A percentile compares a stretch with the other conserved stretches of the same genome.
These are phyloP conservation scores for Gliomastix tumulicola DNA, from an alignment of 2,329 filamentous ascomycete species.

Conservation along the genomic window DNA sequence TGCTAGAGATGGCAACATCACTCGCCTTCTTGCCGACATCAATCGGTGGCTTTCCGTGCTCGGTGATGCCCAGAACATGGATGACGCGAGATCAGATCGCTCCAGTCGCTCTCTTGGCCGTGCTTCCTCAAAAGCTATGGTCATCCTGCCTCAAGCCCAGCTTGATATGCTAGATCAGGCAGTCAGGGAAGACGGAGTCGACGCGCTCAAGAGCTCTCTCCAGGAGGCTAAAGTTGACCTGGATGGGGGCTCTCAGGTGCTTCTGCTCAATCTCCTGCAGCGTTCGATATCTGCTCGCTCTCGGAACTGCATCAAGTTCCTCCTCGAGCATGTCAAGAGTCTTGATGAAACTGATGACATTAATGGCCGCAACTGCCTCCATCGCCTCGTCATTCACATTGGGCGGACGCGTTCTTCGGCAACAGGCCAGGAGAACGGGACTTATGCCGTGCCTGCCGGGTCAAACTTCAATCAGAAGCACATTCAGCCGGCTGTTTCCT, in stretches of 20 bases:
- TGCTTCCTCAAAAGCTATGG: conserved; percentile 65
- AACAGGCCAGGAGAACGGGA: conserved; percentile 42
- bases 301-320: conserved; percentile 60
- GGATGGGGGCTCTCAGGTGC: conserved; percentile 42
- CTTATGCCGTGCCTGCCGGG: conserved; percentile 39
- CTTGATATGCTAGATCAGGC: conserved; percentile 68
- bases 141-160: conserved; percentile 62
- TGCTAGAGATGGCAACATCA: conserved; percentile 59
- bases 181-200: conserved; percentile 61
- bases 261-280: conserved; percentile 78
- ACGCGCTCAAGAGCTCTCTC: conserved; percentile 48
- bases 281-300: conserved; percentile 66
- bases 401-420: conserved; percentile 60
- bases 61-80: conserved; percentile 67
- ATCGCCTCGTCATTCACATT: conserved; percentile 87
- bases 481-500: conserved; percentile 70
- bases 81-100: conserved; percentile 68
- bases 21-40: conserved; percentile 51
- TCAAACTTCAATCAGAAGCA: conserved; percentile 60
- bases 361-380: conserved; percentile 88
- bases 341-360: conserved; percentile 88
- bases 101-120: conserved; percentile 72
- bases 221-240: conserved; percentile 42
- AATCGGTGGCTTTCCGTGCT: conserved; percentile 89
- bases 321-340: conserved; percentile 62